These are phyloP conservation scores for Chaetomidium leptoderma DNA, from an alignment of 495 filamentous ascomycete species.

Conservation along the genomic window DNA sequence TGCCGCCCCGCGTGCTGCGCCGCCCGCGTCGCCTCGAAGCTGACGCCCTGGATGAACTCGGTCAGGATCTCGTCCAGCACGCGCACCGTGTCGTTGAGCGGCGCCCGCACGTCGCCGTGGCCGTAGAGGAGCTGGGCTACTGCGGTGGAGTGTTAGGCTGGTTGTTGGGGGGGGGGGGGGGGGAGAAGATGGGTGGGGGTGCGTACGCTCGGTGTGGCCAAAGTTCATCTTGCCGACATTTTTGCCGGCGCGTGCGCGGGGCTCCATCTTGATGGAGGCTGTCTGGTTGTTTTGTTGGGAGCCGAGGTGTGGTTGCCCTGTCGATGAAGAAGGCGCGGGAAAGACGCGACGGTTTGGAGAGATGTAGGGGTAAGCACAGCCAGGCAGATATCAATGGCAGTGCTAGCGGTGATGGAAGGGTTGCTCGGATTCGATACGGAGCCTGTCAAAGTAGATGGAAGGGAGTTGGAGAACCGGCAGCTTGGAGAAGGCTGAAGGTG, in stretches of 20 bases:
- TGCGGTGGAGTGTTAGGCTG: constrained; percentile 29
- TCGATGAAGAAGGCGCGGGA: neutral
- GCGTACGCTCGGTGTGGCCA: constrained; percentile 66
- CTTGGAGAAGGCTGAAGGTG: constrained; percentile 11
- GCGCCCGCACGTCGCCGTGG: constrained; percentile 68
- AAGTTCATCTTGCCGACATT: constrained; percentile 91
- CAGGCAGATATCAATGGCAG: no score
- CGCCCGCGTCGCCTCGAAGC: constrained; percentile 77
- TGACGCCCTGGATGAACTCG: constrained; percentile 83
- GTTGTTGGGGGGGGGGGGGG: constrained; percentile 1
- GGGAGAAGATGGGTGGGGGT: neutral
- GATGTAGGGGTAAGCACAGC: no score
- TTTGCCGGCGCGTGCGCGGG: constrained; percentile 69
- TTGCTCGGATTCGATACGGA: no score
- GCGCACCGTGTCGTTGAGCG: constrained; percentile 76
- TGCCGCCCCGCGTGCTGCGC: constrained; percentile 79
- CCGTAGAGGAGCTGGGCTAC: constrained; percentile 80
- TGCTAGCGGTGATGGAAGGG: no score
- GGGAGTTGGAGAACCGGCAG: neutral
- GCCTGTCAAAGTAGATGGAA: no score
- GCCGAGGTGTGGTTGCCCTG: neutral
- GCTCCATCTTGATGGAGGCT: constrained; percentile 53
- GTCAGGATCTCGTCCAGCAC: constrained; percentile 92
- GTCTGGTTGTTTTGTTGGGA: neutral
- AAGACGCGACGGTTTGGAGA: no score